phyloP scores from a whole-genome alignment of 305 asterid genomes.

The Solanum hybrid region DNA sequence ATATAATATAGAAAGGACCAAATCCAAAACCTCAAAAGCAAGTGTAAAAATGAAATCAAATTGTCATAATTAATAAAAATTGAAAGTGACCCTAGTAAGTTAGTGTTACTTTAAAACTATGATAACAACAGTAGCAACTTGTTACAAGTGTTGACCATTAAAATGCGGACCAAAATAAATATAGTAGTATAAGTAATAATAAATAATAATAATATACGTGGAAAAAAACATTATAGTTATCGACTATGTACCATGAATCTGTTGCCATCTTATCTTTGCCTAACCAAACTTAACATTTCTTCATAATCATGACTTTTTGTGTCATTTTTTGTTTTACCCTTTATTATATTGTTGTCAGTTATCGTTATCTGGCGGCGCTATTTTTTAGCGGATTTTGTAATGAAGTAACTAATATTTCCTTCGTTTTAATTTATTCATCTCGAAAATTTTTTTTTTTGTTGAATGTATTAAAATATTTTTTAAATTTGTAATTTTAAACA shows the following conservation, averaged over 20 bases:
- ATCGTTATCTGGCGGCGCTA: constrained; percentile 31
- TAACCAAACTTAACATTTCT: constrained; percentile 15
- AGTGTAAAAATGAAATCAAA: neutral
- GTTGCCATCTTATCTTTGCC: constrained; percentile 30
- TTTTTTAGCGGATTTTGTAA: neutral
- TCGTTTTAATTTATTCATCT: neutral
- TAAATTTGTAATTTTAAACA: no score
- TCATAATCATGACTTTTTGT: neutral
- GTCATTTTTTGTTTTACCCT: neutral
- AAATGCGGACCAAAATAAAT: neutral
- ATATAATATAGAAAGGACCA: neutral
- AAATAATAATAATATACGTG: constrained; percentile 11
- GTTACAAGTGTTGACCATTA: constrained; percentile 11
- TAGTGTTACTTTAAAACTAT: neutral
- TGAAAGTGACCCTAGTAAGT: neutral
- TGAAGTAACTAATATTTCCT: neutral
- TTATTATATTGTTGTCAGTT: neutral
- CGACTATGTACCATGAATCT: constrained; percentile 38
- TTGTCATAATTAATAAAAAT: neutral
- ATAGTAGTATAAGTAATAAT: no score
- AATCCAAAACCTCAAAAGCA: neutral
- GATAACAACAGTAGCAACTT: neutral
- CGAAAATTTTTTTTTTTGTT: no score
- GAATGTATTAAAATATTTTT: no score
- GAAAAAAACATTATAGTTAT: neutral